A percentile compares a stretch with the other conserved stretches of the same genome.
phyloP scores from a whole-genome alignment of 176 grass and related monocot genomes.

The Juncus effusus region DNA sequence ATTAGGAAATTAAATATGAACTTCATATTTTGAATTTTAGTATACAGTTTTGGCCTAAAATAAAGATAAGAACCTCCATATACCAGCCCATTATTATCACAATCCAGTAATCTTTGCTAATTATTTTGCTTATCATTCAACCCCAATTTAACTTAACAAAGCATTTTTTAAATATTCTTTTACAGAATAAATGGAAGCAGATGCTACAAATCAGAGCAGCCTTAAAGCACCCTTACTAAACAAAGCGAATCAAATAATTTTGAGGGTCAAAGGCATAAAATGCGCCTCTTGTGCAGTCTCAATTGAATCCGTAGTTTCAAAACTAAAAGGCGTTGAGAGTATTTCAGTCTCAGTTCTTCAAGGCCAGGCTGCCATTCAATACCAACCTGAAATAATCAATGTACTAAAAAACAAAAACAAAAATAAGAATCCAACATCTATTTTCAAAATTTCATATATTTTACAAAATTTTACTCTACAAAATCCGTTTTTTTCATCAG shows the following conservation, averaged over 20 bases:
- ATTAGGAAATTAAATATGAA: too few relatives aligned
- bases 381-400: constrained; percentile 54
- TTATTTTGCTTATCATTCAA: too few relatives aligned
- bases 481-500: constrained; percentile 35
- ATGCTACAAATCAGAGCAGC: constrained; percentile 34
- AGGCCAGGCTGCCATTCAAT: constrained; percentile 59
- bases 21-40: too few relatives aligned
- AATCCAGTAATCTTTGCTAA: too few relatives aligned
- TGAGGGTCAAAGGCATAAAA: constrained; percentile 66
- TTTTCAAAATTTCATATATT: not conserved
- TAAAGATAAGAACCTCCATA: too few relatives aligned
- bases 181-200: constrained; percentile 4
- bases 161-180: not conserved
- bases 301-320: constrained; percentile 66
- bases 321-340: constrained; percentile 76
- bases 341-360: constrained; percentile 65
- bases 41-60: too few relatives aligned
- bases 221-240: constrained; percentile 68
- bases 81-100: too few relatives aligned
- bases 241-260: constrained; percentile 44
- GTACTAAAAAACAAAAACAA: constrained; percentile 51
- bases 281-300: constrained; percentile 67
- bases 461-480: not conserved
- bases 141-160: too few relatives aligned
- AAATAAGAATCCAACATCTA: constrained; percentile 17